Conservation (phyloP, 2,329 filamentous ascomycete species). For the Pseudocercospora musae region DNA sequence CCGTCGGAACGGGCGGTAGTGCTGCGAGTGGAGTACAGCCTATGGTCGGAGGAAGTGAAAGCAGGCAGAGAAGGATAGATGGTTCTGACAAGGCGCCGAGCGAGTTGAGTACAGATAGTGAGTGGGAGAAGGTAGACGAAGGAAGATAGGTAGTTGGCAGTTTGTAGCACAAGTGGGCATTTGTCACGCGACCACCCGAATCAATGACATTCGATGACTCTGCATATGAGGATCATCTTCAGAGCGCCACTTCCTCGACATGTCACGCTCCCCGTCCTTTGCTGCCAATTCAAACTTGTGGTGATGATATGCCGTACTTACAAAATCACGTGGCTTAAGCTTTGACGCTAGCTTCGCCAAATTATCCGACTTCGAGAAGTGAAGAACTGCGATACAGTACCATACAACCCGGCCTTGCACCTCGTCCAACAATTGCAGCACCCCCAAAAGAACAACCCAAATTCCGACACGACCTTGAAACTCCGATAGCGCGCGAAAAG, state of each 20-base stretch:
- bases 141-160: slow-evolving; percentile 42
- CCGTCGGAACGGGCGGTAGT: slow-evolving; percentile 4
- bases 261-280: background rate
- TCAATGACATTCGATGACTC: background rate
- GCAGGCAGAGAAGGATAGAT: slow-evolving; percentile 24
- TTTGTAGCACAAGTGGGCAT: background rate
- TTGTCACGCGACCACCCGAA: background rate
- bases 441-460: background rate
- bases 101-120: slow-evolving; percentile 72
- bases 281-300: background rate
- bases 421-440: background rate
- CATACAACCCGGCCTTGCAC: background rate
- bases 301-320: background rate
- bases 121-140: slow-evolving; percentile 94
- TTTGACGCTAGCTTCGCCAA: background rate
- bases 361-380: background rate
- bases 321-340: background rate
- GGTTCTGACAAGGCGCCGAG: slow-evolving; percentile 29
- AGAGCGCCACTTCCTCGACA: background rate
- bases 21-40: slow-evolving; percentile 14
- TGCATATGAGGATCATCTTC: background rate
- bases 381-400: background rate
- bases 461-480: background rate
- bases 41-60: slow-evolving; percentile 4
- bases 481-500: slow-evolving; percentile 4